These are phyloP conservation scores for Lagenidium sp. DNA, from an alignment of 352 stramenopile genomes.

Conservation along the genomic window DNA sequence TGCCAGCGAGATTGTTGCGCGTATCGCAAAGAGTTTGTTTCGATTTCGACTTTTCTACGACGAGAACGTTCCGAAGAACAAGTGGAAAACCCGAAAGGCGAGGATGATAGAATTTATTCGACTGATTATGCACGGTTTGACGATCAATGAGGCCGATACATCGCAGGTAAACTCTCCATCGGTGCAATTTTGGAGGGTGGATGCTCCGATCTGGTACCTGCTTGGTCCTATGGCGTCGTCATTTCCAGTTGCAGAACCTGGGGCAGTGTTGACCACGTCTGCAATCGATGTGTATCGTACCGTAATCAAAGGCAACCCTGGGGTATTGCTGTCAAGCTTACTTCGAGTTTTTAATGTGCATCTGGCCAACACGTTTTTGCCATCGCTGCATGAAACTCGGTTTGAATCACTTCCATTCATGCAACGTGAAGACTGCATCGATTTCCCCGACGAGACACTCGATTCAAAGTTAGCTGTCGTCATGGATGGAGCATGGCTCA, in stretches of 20 bases:
- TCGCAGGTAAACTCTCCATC: background rate
- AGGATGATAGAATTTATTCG: constrained; percentile 56
- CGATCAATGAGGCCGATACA: constrained; percentile 19
- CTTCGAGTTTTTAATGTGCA: constrained; percentile 45
- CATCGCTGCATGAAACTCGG: constrained; percentile 40
- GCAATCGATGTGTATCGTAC: constrained; percentile 39
- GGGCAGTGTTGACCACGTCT: constrained; percentile 6
- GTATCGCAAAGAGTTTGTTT: constrained; percentile 69
- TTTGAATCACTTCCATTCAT: constrained; percentile 54
- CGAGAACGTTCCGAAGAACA: constrained; percentile 23
- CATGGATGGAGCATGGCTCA: constrained; percentile 29
- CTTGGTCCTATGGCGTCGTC: constrained; percentile 54
- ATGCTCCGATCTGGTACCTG: constrained; percentile 49
- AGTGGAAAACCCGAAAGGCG: constrained; percentile 45
- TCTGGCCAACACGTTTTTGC: constrained; percentile 36
- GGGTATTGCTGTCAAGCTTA: constrained; percentile 46
- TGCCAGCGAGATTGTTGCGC: constrained; percentile 55
- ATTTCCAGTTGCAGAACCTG: constrained; percentile 28
- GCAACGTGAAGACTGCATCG: constrained; percentile 34
- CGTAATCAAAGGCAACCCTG: constrained; percentile 38
- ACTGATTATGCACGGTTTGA: constrained; percentile 53
- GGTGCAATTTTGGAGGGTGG: constrained; percentile 69
- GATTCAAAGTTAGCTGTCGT: constrained; percentile 36
- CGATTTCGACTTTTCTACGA: constrained; percentile 51
- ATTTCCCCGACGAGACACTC: constrained; percentile 39